Conservation (phyloP, 352 stramenopile species). For the Globisporangium camurandrum region DNA sequence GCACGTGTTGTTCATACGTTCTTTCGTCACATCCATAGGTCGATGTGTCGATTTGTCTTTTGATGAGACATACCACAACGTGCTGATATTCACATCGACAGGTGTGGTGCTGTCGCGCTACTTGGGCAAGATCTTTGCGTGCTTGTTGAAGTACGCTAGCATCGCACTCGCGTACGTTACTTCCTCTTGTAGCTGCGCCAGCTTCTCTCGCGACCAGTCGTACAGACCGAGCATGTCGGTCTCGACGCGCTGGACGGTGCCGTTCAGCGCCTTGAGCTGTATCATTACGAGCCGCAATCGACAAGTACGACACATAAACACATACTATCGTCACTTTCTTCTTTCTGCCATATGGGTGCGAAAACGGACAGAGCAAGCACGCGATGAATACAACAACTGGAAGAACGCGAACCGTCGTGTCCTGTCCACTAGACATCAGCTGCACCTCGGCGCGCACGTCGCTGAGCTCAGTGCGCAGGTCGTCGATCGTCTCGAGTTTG, state of each 20-base stretch:
- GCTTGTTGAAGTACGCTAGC: constrained; percentile 20
- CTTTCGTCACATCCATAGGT: too few relatives aligned
- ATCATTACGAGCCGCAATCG: too few relatives aligned
- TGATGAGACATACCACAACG: not conserved
- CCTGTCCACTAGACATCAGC: constrained; percentile 4
- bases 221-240: constrained; percentile 45
- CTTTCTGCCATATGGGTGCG: not conserved
- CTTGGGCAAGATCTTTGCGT: constrained; percentile 27
- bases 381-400: not conserved
- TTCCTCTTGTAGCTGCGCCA: constrained; percentile 18
- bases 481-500: constrained; percentile 16
- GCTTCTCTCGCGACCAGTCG: constrained; percentile 44
- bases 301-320: too few relatives aligned
- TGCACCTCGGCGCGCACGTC: constrained; percentile 17
- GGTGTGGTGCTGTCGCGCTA: not conserved
- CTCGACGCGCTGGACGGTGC: constrained; percentile 24
- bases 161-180: constrained; percentile 18
- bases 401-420: constrained; percentile 7
- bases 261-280: constrained; percentile 25
- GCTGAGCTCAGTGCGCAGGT: constrained; percentile 13
- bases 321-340: not conserved
- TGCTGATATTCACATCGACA: too few relatives aligned
- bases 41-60: not conserved
- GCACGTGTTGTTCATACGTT: too few relatives aligned
- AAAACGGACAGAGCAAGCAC: too few relatives aligned